Evolutionary conservation across 208 protist species (phyloP), one percentile per base, ranked within the genome.

Genomic region (Polymyxa betae): DNA sequence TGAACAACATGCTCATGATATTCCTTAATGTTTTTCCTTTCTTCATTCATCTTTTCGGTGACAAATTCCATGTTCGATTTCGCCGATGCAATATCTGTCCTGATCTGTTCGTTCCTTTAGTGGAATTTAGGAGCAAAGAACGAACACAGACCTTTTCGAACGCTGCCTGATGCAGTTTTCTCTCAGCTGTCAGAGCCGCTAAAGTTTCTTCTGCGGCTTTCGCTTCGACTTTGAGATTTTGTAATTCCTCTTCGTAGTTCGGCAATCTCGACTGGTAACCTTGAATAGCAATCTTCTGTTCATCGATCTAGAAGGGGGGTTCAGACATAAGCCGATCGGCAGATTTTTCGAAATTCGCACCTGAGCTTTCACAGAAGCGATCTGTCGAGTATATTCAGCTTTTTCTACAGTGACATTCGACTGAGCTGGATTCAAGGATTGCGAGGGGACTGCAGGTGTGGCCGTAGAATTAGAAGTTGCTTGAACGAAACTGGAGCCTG

Each of bases 281-380:
- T 82, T 82, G 72, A 43, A 43, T n/a, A n/a, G 72, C 72, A 12
- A 43, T 43, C n/a, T 82, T 82, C 40, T 82, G 72, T 35, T 82
- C 72, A 5, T 82, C 72, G n/a, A 82, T 82, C 72, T 82, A n/a
- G 16, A 43, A 35, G 35, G 35, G 5, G n/a, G 24, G 24, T 5
- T 24, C 5, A 29, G 12, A 60, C 12, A 5, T 29, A 24, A 60
- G 12, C 49, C 49, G 24, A 60, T 60, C 24, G 49, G 49, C 5
- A 5, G 24, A 5, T 24, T 29, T 60, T 29, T 29, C 5, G 49
- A 29, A 60, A 24, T 5, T 24, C 5, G 24, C 49, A 60, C 49
- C 49, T 60, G 49, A 29, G 49, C 49, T 60, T 60, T 60, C 5
- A n/a, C 72, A 35, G 72, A 82, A 82, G n/a, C 72, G 5, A 35